These are phyloP conservation scores for Pseudozyma pruni DNA, from an alignment of 1,284 basidiomycete genomes.

Conservation along the genomic window DNA sequence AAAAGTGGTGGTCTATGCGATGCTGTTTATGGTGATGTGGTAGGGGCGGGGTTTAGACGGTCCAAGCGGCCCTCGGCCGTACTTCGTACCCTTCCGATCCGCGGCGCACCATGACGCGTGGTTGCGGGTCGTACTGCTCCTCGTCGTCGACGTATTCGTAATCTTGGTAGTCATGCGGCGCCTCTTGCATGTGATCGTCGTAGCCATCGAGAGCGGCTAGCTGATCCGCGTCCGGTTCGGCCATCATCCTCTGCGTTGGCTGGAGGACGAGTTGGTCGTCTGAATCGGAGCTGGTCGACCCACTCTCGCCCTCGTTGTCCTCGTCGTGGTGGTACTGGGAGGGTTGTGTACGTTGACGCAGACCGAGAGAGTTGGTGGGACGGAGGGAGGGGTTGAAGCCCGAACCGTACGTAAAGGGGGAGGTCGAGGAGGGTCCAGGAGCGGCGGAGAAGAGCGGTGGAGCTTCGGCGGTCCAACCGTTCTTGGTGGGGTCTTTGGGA, in stretches of 20 bases:
- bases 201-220: slow-evolving; percentile 1
- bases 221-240: not conserved
- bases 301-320: slow-evolving; percentile 2
- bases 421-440: slow-evolving; percentile 68
- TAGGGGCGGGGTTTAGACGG: slow-evolving; percentile 1
- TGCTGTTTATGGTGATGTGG: not conserved
- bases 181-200: not conserved
- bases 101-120: slow-evolving; percentile 18
- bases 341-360: slow-evolving; percentile 9
- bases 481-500: slow-evolving; percentile 69
- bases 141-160: not conserved
- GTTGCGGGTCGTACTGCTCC: too few relatives aligned
- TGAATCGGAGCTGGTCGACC: slow-evolving; percentile 17
- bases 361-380: slow-evolving; percentile 8
- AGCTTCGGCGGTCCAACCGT: not conserved
- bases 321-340: too few relatives aligned
- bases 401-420: slow-evolving; percentile 86
- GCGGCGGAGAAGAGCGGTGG: slow-evolving; percentile 9
- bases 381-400: slow-evolving; percentile 65
- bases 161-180: not conserved
- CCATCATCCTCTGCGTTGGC: not conserved
- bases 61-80: slow-evolving; percentile 19
- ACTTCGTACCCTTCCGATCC: slow-evolving; percentile 53
- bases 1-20: not conserved
- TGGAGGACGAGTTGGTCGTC: slow-evolving; percentile 11